A percentile compares a stretch with the other conserved stretches of the same genome.
Evolutionary conservation across 2,329 filamentous ascomycete species (phyloP).

Genomic region (Fusarium sp.): DNA sequence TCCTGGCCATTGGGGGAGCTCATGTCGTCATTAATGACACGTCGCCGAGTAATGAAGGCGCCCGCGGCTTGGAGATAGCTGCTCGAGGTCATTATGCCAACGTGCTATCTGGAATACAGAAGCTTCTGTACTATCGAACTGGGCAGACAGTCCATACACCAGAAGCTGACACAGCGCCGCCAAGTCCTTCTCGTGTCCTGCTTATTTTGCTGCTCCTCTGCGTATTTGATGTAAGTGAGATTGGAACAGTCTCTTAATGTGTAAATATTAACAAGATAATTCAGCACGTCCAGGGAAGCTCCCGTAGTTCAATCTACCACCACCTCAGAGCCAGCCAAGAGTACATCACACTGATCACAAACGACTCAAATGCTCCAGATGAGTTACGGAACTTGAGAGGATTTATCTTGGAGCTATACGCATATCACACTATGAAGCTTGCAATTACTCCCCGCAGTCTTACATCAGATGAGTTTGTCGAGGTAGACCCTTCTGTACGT

Average conservation of each 20-base stretch:
- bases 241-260: rapidly evolving
- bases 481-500: background rate
- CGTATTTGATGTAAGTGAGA: background rate
- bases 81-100: background rate
- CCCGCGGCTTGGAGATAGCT: background rate
- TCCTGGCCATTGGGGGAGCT: conserved; percentile 2
- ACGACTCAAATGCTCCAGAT: background rate
- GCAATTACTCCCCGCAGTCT: background rate
- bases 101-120: background rate
- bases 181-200: background rate
- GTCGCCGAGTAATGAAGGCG: background rate
- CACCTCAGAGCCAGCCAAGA: conserved; percentile 2
- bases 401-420: background rate
- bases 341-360: background rate
- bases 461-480: background rate
- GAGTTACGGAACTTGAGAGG: background rate
- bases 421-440: background rate
- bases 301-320: background rate
- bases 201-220: background rate
- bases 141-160: background rate
- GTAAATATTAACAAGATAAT: background rate
- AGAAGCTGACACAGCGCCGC: background rate
- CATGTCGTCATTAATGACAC: background rate
- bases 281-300: background rate
- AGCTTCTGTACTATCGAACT: background rate